Evolutionary conservation across 495 filamentous ascomycete species (phyloP).

Genomic region (Aspergillus heteromorphus): DNA sequence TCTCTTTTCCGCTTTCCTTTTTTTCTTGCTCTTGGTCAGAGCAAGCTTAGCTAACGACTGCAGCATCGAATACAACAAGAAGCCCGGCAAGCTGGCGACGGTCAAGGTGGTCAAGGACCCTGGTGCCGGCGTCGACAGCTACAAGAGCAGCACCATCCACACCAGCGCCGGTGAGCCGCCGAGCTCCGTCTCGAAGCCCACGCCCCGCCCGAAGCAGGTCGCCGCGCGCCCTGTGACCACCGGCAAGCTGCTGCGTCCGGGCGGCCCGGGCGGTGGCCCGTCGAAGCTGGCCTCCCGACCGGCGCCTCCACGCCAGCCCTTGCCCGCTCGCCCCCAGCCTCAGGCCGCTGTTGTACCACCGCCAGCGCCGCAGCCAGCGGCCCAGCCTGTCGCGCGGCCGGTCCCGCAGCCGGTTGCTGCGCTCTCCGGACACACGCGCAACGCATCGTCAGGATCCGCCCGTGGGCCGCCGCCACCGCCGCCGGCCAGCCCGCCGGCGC

Average conservation of each 20-base stretch:
- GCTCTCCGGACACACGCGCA: slow-evolving; percentile 46
- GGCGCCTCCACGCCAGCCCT: slow-evolving; percentile 42
- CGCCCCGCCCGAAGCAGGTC: slow-evolving; percentile 77
- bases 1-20: too few species aligned
- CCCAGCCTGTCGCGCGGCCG: slow-evolving; percentile 29
- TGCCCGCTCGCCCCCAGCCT: slow-evolving; percentile 15
- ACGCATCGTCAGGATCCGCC: slow-evolving; percentile 47
- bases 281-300: slow-evolving; percentile 58
- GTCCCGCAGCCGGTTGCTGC: slow-evolving; percentile 46
- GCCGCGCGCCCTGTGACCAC: slow-evolving; percentile 81
- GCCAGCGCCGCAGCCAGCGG: slow-evolving; percentile 39
- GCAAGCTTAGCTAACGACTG: slow-evolving; percentile 20
- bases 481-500: slow-evolving; percentile 56
- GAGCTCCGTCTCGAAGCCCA: slow-evolving; percentile 75
- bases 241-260: slow-evolving; percentile 84
- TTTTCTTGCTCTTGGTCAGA: not conserved
- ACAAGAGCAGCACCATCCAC: slow-evolving; percentile 91
- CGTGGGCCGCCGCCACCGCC: slow-evolving; percentile 68
- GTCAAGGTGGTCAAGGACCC: slow-evolving; percentile 91
- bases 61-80: slow-evolving; percentile 93
- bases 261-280: slow-evolving; percentile 76
- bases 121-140: slow-evolving; percentile 64
- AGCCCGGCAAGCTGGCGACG: slow-evolving; percentile 82
- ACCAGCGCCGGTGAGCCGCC: slow-evolving; percentile 78
- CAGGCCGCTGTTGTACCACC: slow-evolving; percentile 37